These are phyloP conservation scores for Anethum foeniculum DNA, from an alignment of 140 eudicot species.

Conservation along the genomic window DNA sequence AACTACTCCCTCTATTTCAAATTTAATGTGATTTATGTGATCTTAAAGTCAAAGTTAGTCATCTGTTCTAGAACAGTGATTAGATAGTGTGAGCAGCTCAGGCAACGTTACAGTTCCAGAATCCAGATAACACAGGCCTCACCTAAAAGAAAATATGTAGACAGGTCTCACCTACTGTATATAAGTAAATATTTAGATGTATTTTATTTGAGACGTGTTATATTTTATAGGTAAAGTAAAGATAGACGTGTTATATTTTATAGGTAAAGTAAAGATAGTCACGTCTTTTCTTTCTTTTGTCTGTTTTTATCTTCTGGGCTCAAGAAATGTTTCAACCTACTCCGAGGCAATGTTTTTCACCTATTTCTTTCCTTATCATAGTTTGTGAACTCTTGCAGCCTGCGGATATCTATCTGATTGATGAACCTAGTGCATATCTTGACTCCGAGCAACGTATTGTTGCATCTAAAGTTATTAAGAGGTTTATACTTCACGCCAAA, in stretches of 20 bases:
- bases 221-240: background rate
- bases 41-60: background rate
- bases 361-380: background rate
- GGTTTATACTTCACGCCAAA: conserved; percentile 62
- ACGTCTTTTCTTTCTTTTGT: background rate
- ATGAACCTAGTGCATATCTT: conserved; percentile 71
- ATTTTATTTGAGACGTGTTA: background rate
- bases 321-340: background rate
- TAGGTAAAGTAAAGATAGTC: background rate
- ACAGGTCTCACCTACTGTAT: background rate
- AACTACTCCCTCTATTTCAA: background rate
- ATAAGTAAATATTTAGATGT: background rate
- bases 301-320: background rate
- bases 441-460: conserved; percentile 77
- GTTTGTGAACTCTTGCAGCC: conserved; percentile 36
- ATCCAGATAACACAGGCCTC: background rate
- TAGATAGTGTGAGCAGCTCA: background rate
- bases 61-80: background rate
- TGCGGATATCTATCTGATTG: conserved; percentile 59
- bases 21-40: background rate
- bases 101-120: background rate
- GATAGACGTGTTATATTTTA: background rate
- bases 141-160: background rate
- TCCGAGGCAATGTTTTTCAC: background rate
- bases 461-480: conserved; percentile 67